Percentiles rank a stretch among this genome's conserved stretches.
phyloP scores from a whole-genome alignment of 805 yeast species.

The Monosporozyma siamensis region DNA sequence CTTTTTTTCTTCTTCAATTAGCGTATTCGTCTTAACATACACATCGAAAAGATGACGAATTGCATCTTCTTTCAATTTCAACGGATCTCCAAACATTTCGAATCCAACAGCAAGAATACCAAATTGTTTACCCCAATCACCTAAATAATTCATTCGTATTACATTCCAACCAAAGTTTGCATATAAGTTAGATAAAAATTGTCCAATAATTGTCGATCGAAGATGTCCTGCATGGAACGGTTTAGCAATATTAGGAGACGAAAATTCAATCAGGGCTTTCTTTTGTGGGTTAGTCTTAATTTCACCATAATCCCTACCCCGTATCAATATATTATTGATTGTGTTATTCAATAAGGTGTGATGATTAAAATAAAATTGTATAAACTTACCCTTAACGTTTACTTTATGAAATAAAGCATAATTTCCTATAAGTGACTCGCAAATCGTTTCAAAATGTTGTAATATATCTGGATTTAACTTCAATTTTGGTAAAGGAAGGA shows the following conservation, averaged over 20 bases:
- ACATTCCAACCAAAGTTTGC: conserved; percentile 93
- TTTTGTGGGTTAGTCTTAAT: conserved; percentile 65
- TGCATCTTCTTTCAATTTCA: conserved; percentile 63
- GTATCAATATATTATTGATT: conserved; percentile 55
- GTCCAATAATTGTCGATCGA: conserved; percentile 96
- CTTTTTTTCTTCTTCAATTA: conserved; percentile 40
- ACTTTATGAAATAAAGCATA: conserved; percentile 53
- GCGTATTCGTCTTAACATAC: conserved; percentile 78
- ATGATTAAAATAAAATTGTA: conserved; percentile 79
- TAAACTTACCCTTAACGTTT: conserved; percentile 77
- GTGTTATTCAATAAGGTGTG: conserved; percentile 57
- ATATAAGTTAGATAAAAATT: conserved; percentile 81
- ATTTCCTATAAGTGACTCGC: background rate
- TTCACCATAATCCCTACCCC: conserved; percentile 57
- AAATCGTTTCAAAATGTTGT: conserved; percentile 27
- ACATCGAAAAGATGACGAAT: conserved; percentile 92
- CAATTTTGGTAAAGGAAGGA: conserved; percentile 88
- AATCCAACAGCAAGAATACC: conserved; percentile 94
- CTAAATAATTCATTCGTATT: conserved; percentile 82
- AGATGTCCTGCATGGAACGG: conserved; percentile 99
- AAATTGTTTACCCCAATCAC: conserved; percentile 99
- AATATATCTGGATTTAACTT: conserved; percentile 31
- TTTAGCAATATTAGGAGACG: conserved; percentile 97
- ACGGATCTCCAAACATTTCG: conserved; percentile 74
- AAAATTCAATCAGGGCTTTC: conserved; percentile 74